Percentiles rank a stretch among this genome's conserved stretches.
Conservation (phyloP, 179 eudicot genomes). For the Gypsophila paniculata region DNA sequence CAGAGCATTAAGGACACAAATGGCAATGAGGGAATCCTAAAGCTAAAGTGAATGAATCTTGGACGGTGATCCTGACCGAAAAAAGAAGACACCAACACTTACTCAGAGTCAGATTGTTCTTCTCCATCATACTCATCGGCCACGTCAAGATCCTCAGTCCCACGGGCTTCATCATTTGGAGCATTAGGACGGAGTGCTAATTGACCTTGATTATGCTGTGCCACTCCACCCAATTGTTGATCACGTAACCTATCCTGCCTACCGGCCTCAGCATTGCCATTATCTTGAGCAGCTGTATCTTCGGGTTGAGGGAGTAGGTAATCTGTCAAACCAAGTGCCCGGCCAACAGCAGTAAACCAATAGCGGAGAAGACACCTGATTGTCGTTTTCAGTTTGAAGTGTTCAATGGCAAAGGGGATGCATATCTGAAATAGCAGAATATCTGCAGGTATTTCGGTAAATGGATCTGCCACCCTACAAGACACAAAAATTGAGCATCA, state of each 20-base stretch:
- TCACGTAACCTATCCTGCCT: slow-evolving; percentile 63
- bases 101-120: slow-evolving; percentile 85
- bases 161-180: slow-evolving; percentile 45
- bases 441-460: slow-evolving; percentile 95
- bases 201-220: slow-evolving; percentile 46
- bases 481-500: slow-evolving; percentile 11
- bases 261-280: slow-evolving; percentile 64
- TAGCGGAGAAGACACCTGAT: slow-evolving; percentile 81
- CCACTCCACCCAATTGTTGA: slow-evolving; percentile 36
- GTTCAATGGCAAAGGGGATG: slow-evolving; percentile 95
- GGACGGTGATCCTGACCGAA: neutral
- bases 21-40: neutral
- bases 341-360: slow-evolving; percentile 93
- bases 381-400: slow-evolving; percentile 76
- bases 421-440: slow-evolving; percentile 96
- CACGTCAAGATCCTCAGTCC: slow-evolving; percentile 34
- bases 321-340: slow-evolving; percentile 83
- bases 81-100: slow-evolving; percentile 33
- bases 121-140: slow-evolving; percentile 61
- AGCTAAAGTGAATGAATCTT: neutral
- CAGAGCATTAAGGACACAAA: neutral
- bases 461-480: slow-evolving; percentile 95
- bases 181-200: slow-evolving; percentile 46
- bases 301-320: slow-evolving; percentile 82
- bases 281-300: slow-evolving; percentile 59